phyloP scores from a whole-genome alignment of 2,329 filamentous ascomycete genomes.

The Colletotrichum sp. region DNA sequence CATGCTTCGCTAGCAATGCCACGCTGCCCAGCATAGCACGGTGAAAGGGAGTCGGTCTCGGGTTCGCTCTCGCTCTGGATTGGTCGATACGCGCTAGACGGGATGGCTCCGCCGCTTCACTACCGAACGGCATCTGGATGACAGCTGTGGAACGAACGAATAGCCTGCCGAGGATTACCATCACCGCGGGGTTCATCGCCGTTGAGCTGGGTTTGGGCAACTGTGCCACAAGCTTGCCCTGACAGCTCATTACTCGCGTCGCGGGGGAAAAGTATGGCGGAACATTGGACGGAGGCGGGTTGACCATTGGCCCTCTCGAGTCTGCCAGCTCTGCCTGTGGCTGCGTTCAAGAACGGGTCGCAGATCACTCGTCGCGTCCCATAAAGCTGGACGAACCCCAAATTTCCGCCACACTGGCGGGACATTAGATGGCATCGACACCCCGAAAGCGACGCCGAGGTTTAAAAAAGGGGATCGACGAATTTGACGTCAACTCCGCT shows the following conservation, averaged over 20 bases:
- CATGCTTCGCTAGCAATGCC: background rate
- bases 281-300: background rate
- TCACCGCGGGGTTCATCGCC: background rate
- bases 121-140: background rate
- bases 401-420: background rate
- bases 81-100: background rate
- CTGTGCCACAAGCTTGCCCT: background rate
- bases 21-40: background rate
- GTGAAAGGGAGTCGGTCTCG: background rate
- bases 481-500: background rate
- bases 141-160: background rate
- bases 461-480: background rate
- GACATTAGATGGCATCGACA: background rate
- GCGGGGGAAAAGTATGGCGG: background rate
- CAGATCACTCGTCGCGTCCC: background rate
- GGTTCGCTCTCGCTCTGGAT: background rate
- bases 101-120: background rate
- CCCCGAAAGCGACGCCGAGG: background rate
- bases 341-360: background rate
- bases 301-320: background rate
- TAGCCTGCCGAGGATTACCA: background rate
- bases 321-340: background rate
- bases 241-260: background rate
- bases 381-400: background rate
- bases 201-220: background rate